A percentile compares a stretch with the other conserved stretches of the same genome.
These are phyloP conservation scores for Quercus lobata DNA, from an alignment of 331 rosid species.

Conservation along the genomic window DNA sequence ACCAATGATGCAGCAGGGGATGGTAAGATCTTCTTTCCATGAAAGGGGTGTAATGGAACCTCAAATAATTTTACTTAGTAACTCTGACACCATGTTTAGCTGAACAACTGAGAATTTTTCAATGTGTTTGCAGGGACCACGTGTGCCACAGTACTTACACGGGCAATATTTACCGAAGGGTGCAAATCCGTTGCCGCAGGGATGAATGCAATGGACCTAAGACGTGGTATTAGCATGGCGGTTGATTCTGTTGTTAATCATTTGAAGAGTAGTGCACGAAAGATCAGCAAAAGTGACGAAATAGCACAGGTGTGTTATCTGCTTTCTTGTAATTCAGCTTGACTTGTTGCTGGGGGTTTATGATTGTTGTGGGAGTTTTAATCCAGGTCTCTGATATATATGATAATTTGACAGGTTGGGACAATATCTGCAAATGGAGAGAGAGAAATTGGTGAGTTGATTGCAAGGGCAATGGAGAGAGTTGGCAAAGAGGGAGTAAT, in stretches of 20 bases:
- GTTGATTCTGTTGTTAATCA: constrained; percentile 82
- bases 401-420: constrained; percentile 56
- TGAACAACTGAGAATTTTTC: neutral
- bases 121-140: constrained; percentile 68
- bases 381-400: neutral
- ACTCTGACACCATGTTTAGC: neutral
- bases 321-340: neutral
- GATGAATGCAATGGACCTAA: constrained; percentile 97
- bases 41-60: neutral
- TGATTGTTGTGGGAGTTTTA: neutral
- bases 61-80: neutral
- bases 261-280: constrained; percentile 83
- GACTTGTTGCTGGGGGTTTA: neutral
- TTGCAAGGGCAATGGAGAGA: constrained; percentile 98
- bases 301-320: constrained; percentile 75
- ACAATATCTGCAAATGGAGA: constrained; percentile 96
- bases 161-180: constrained; percentile 92
- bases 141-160: constrained; percentile 93
- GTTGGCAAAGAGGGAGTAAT: constrained; percentile 99
- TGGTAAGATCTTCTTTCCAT: constrained; percentile 41
- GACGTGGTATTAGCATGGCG: constrained; percentile 95
- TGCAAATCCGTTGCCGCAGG: constrained; percentile 99
- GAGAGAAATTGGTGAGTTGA: constrained; percentile 92
- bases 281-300: constrained; percentile 98
- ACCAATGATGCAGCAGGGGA: constrained; percentile 90